Percentiles rank a stretch among this genome's conserved stretches.
These are phyloP conservation scores for Hermanozyma aechmeae DNA, from an alignment of 805 yeast genomes.

Conservation along the genomic window DNA sequence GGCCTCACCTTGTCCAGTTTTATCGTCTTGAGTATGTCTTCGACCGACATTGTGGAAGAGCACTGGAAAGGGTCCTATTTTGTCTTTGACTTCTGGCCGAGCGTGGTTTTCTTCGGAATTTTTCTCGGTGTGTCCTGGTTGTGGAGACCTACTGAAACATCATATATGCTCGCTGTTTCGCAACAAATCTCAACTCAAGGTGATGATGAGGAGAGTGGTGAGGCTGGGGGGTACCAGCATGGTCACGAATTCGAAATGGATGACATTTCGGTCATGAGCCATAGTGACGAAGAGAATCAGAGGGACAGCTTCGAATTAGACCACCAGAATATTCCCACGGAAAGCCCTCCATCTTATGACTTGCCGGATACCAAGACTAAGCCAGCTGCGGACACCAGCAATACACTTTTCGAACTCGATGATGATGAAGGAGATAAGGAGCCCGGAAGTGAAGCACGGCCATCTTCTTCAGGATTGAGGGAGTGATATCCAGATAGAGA, in stretches of 20 bases:
- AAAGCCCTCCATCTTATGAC: conserved; percentile 25
- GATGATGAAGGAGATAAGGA: conserved; percentile 11
- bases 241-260: conserved; percentile 56
- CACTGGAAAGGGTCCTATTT: conserved; percentile 92
- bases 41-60: conserved; percentile 68
- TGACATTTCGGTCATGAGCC: conserved; percentile 45
- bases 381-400: conserved; percentile 10
- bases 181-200: conserved; percentile 83
- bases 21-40: conserved; percentile 62
- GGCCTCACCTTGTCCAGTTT: conserved; percentile 68
- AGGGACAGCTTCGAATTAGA: conserved; percentile 32
- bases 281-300: conserved; percentile 29
- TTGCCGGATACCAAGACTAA: conserved; percentile 7
- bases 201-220: conserved; percentile 33
- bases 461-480: no score
- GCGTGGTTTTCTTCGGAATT: conserved; percentile 74
- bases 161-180: conserved; percentile 89
- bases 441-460: no score
- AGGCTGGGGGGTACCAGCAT: conserved; percentile 17
- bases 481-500: no score
- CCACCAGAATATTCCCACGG: conserved; percentile 8
- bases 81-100: conserved; percentile 89
- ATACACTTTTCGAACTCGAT: conserved; percentile 31
- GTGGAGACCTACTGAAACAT: conserved; percentile 97
- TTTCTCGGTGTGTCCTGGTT: conserved; percentile 78